A percentile compares a stretch with the other conserved stretches of the same genome.
Evolutionary conservation across 352 stramenopile species (phyloP).

Genomic region (Globisporangium splendens): DNA sequence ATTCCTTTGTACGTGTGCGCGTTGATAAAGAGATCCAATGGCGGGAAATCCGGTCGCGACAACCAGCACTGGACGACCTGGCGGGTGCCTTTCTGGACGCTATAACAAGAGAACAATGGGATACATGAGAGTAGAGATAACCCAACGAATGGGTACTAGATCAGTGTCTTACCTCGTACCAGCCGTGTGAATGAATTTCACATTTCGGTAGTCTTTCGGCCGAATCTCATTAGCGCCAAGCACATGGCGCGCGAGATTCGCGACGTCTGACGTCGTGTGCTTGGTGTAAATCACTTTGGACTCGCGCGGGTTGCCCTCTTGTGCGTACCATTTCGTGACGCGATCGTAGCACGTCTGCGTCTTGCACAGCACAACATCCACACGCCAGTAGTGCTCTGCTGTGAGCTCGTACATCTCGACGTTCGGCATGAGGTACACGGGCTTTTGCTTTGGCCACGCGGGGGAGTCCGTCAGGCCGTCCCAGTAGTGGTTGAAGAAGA

Average conservation of each 20-base stretch:
- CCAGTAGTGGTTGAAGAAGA: constrained; percentile 71
- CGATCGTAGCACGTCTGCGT: constrained; percentile 38
- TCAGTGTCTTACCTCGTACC: constrained; percentile 15
- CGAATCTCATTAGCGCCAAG: constrained; percentile 19
- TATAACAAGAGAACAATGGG: constrained; percentile 13
- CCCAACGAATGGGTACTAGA: background rate
- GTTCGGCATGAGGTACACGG: constrained; percentile 49
- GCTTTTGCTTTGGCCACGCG: constrained; percentile 32
- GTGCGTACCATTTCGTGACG: constrained; percentile 45
- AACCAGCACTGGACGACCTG: constrained; percentile 51
- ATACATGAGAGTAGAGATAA: background rate
- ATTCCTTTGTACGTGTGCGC: constrained; percentile 25
- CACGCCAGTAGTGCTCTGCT: constrained; percentile 29
- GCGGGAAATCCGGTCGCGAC: constrained; percentile 27
- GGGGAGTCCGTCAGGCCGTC: constrained; percentile 21
- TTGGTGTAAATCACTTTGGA: constrained; percentile 50
- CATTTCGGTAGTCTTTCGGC: constrained; percentile 28
- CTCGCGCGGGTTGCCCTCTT: constrained; percentile 53
- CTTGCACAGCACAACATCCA: constrained; percentile 46
- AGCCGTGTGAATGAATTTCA: constrained; percentile 32
- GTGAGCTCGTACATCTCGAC: constrained; percentile 58
- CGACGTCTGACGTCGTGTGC: constrained; percentile 55
- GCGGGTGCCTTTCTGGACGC: constrained; percentile 46
- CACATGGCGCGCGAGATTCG: constrained; percentile 22
- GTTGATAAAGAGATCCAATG: constrained; percentile 38